Percentiles rank a stretch among this genome's conserved stretches.
Conservation (phyloP, 345 rosid species). For the Odontarrhena argentea region DNA sequence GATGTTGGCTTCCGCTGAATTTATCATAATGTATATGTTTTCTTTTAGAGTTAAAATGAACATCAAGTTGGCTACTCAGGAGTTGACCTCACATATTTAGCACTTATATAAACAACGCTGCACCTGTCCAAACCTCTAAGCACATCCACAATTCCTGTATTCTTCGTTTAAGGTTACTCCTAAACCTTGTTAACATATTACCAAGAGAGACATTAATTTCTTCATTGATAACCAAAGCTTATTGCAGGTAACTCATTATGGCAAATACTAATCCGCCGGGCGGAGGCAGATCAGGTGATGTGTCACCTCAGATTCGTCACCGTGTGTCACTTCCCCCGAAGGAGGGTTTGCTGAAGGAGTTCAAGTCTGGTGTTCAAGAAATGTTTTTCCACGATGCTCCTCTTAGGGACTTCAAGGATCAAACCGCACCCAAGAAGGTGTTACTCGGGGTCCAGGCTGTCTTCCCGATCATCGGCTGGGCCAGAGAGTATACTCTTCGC, state of each 20-base stretch:
- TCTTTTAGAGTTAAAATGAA: not conserved
- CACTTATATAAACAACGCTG: conserved; percentile 29
- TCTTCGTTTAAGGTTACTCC: conserved; percentile 10
- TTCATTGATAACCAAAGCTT: conserved; percentile 16
- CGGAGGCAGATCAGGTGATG: conserved; percentile 11
- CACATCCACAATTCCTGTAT: conserved; percentile 5
- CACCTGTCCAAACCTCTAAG: conserved; percentile 5
- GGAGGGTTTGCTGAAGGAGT: conserved; percentile 61
- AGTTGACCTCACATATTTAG: conserved; percentile 34
- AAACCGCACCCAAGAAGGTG: conserved; percentile 53
- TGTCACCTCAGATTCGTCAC: conserved; percentile 37
- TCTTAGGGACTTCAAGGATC: conserved; percentile 76
- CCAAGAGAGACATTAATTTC: not conserved
- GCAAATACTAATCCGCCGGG: conserved; percentile 24
- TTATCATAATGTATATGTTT: conserved; percentile 28
- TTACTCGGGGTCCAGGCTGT: conserved; percentile 68
- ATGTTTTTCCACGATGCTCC: conserved; percentile 90
- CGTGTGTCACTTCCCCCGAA: conserved; percentile 75
- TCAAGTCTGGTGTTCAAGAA: conserved; percentile 60
- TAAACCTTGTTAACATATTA: conserved; percentile 10
- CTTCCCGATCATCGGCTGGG: conserved; percentile 88
- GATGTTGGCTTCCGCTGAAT: conserved; percentile 19
- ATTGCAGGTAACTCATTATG: conserved; percentile 31
- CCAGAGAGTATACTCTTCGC: conserved; percentile 52
- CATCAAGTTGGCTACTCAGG: conserved; percentile 13